phyloP scores from a whole-genome alignment of 192 early-diverging fungal genomes.

The Nowakowskiella sp. region DNA sequence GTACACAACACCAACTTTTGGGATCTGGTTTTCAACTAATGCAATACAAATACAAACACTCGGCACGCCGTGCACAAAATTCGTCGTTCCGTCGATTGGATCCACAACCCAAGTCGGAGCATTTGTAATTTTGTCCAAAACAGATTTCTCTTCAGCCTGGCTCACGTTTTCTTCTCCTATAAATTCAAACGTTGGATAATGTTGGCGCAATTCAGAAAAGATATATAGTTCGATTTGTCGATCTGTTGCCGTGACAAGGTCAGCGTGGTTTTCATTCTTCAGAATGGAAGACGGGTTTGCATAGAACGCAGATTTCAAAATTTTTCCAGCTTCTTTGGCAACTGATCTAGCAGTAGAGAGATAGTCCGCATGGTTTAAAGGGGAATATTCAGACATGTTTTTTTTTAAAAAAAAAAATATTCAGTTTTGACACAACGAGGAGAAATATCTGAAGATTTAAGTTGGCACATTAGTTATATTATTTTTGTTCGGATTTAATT shows the following conservation, averaged over 20 bases:
- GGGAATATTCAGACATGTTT: too few relatives aligned
- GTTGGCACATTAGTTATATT: too few relatives aligned
- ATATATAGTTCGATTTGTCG: conserved; percentile 69
- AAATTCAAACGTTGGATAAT: conserved; percentile 67
- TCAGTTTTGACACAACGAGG: too few relatives aligned
- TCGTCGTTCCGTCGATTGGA: conserved; percentile 31
- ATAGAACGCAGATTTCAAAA: conserved; percentile 5
- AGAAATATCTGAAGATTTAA: too few relatives aligned
- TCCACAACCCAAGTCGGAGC: conserved; percentile 87
- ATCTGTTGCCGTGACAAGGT: conserved; percentile 84
- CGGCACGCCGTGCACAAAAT: conserved; percentile 59
- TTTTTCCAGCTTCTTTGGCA: conserved; percentile 8
- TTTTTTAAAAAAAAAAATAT: too few relatives aligned
- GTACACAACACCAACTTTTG: conserved; percentile 83
- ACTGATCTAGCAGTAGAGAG: too few relatives aligned
- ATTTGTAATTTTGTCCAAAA: conserved; percentile 36
- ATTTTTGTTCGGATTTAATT: conserved; percentile 12
- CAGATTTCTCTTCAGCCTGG: conserved; percentile 25
- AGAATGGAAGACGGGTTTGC: conserved; percentile 27
- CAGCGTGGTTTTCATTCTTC: conserved; percentile 59
- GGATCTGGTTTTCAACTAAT: conserved; percentile 59
- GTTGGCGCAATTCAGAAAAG: conserved; percentile 43
- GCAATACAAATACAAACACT: conserved; percentile 83
- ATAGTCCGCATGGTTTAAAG: too few relatives aligned
- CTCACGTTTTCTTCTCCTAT: conserved; percentile 81